Percentiles rank a stretch among this genome's conserved stretches.
These are phyloP conservation scores for Cylindrotheca closterium DNA, from an alignment of 108 stramenopile genomes.

Conservation along the genomic window DNA sequence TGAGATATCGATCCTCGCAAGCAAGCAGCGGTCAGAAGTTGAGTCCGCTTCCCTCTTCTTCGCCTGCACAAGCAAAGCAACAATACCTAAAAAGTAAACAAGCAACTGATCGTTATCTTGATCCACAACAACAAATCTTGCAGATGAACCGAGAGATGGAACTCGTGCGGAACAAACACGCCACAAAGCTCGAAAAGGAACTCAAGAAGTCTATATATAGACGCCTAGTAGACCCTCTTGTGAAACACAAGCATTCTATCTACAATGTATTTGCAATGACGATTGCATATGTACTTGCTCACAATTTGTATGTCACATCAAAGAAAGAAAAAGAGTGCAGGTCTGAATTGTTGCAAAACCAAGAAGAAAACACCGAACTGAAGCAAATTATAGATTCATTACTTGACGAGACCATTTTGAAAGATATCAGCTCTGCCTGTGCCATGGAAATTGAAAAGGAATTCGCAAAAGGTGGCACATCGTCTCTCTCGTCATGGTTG, in stretches of 20 bases:
- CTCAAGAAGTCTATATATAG: slow-evolving; percentile 23
- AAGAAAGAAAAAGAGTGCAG: slow-evolving; percentile 7
- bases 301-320: slow-evolving; percentile 16
- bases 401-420: not conserved
- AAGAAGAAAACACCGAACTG: not conserved
- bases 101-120: slow-evolving; percentile 8
- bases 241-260: slow-evolving; percentile 23
- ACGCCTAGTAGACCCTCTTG: slow-evolving; percentile 14
- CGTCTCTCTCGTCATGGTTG: not conserved
- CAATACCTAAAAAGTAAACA: slow-evolving; percentile 28
- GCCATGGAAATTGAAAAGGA: not conserved
- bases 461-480: not conserved
- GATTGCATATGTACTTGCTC: slow-evolving; percentile 34
- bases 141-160: slow-evolving; percentile 30
- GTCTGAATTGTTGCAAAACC: slow-evolving; percentile 5
- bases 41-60: slow-evolving; percentile 1
- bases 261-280: slow-evolving; percentile 24
- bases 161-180: slow-evolving; percentile 18
- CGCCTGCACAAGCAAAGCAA: slow-evolving; percentile 32
- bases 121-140: slow-evolving; percentile 18
- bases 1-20: no score
- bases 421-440: slow-evolving; percentile 7
- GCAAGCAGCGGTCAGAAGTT: not conserved
- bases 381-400: slow-evolving; percentile 8
- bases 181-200: slow-evolving; percentile 12